Conservation (phyloP, 257 asterid genomes). For the Ophiorrhiza pumila region DNA sequence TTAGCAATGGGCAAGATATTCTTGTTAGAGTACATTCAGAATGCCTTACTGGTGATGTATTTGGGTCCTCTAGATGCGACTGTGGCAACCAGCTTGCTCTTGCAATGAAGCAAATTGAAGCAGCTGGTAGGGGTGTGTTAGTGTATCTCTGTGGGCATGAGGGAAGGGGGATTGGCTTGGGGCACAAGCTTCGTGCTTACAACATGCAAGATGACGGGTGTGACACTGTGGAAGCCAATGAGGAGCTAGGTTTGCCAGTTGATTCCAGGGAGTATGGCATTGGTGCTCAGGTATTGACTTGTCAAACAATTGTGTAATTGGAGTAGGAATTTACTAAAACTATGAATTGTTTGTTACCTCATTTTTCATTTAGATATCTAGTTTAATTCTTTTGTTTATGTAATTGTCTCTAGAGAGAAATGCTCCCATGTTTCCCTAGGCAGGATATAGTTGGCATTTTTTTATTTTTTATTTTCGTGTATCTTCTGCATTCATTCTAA, state of each 20-base stretch:
- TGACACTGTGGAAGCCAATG: conserved; percentile 32
- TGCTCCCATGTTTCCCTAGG: background rate
- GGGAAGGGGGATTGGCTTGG: conserved; percentile 34
- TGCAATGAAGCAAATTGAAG: conserved; percentile 31
- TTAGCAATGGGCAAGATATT: conserved; percentile 23
- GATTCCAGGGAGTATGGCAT: conserved; percentile 33
- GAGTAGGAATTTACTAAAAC: background rate
- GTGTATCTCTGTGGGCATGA: conserved; percentile 28
- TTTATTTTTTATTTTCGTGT: background rate
- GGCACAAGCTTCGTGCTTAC: conserved; percentile 35
- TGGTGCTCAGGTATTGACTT: conserved; percentile 30
- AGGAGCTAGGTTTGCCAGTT: conserved; percentile 30
- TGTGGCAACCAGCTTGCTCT: conserved; percentile 27
- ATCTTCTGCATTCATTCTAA: background rate
- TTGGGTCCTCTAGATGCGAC: conserved; percentile 31
- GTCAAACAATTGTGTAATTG: background rate
- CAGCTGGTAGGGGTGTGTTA: conserved; percentile 26
- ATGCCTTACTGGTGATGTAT: conserved; percentile 31
- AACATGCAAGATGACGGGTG: conserved; percentile 29
- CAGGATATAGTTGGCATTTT: too few relatives aligned
- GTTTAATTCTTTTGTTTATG: background rate
- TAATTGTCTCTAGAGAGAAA: background rate
- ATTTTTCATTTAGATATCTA: background rate
- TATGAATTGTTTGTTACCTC: background rate
- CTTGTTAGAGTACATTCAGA: conserved; percentile 33